A percentile compares a stretch with the other conserved stretches of the same genome.
Conservation (phyloP, 169 alveolate genomes). For the Plasmodium yoelii region DNA sequence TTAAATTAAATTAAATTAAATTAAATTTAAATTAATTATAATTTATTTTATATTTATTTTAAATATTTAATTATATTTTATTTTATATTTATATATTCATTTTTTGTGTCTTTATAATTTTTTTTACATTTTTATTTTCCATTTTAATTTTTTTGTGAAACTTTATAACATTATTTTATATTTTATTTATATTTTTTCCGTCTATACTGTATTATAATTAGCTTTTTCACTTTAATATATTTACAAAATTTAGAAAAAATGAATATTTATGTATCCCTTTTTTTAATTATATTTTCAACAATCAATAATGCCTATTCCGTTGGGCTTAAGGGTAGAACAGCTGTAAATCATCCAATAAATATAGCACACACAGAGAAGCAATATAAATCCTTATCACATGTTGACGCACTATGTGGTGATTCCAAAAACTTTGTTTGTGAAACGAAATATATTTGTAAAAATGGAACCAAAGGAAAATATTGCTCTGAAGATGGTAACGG, state of each 20-base stretch:
- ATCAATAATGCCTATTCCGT: slow-evolving; percentile 14
- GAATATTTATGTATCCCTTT: slow-evolving; percentile 47
- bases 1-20: too few species aligned
- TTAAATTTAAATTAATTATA: too few species aligned
- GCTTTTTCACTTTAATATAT: neutral
- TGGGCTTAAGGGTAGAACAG: slow-evolving; percentile 47
- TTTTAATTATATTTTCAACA: slow-evolving; percentile 20
- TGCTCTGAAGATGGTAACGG: slow-evolving; percentile 1
- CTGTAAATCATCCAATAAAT: slow-evolving; percentile 9
- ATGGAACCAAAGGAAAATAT: slow-evolving; percentile 13
- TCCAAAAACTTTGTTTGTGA: slow-evolving; percentile 25
- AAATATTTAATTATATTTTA: too few species aligned
- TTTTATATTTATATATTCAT: too few species aligned
- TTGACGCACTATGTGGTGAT: slow-evolving; percentile 2
- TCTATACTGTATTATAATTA: too few species aligned
- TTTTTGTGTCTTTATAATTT: too few species aligned
- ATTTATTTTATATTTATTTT: too few species aligned
- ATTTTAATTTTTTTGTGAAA: too few species aligned
- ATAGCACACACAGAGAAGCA: neutral
- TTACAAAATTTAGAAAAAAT: slow-evolving; percentile 5
- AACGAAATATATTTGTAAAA: slow-evolving; percentile 3
- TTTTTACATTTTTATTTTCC: too few species aligned
- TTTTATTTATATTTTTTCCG: too few species aligned
- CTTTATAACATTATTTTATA: too few species aligned
- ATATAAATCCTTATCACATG: slow-evolving; percentile 3